Base-by-base conservation (phyloP, 2,329 filamentous ascomycete genomes). In the Ophiocordyceps camponoti-rufipedis region DNA sequence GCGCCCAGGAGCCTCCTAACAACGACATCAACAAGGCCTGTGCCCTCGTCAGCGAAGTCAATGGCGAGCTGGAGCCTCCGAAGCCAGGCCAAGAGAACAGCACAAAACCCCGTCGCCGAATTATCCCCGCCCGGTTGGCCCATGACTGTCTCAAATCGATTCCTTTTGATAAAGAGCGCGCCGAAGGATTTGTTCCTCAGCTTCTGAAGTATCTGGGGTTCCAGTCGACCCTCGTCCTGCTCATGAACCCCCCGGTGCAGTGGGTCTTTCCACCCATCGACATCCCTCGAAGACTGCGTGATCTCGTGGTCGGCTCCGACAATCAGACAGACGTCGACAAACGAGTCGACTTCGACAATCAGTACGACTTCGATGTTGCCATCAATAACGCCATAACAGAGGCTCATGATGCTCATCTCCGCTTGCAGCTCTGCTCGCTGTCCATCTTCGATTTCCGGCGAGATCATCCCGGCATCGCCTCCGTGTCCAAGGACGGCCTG, bases 401-500 rank as follows among this genome's bases (percentile, higher is more conserved):
- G 13, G 45, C 48, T 6, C 49, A 47, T 13, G 49, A 51, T 13
- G 38, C 40, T 7, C 49, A 48, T 44, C 45, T 51, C 12, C 4
- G 1, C 7, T 4, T 50, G 18, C 2, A 2, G 1, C 39, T 43
- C 23, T 50, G 48, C 32, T 44, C 48, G 13, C 12, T 47, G 4
- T 11, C n/a, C 23, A 28, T 44, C 13, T 42, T 51, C 13, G 2
- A 2, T 1, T 48, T 48, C 12, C 1, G 10, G 8, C 44, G 28
- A 7, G 12, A 23, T 9, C 14, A 39, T 11, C 19, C 4, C 32
- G 41, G 42, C 19, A 28, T 50, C 16, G 41, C 38, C 13, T 50
- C 50, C 12, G 31, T 51, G 12, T 51, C 48, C 2, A 40, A 52
- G 28, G 60, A 64, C 31, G 58, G 62, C 5, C 49, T 61, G n/a